phyloP scores from a whole-genome alignment of 148 eudicot species.

The Amaranthus cruentus region DNA sequence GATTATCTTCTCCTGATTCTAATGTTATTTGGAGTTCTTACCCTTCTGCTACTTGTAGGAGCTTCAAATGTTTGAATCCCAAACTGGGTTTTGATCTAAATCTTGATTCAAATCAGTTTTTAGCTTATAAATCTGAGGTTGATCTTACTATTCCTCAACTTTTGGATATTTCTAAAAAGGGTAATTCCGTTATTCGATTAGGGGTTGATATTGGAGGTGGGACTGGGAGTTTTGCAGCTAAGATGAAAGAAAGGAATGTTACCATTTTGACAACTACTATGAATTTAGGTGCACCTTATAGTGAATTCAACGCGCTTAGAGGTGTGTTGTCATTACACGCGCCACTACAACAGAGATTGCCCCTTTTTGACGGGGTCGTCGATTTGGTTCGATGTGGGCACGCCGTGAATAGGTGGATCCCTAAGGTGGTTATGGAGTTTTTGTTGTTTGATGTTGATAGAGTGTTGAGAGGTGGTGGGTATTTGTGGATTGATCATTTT shows the following conservation, averaged over 20 bases:
- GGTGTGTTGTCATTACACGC: conserved; percentile 74
- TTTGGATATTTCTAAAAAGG: conserved; percentile 30
- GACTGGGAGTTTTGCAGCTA: conserved; percentile 63
- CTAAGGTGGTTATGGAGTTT: conserved; percentile 57
- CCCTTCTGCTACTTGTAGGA: conserved; percentile 41
- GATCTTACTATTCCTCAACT: conserved; percentile 71
- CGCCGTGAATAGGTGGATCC: conserved; percentile 87
- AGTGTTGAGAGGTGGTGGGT: conserved; percentile 78
- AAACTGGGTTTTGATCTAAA: conserved; percentile 48
- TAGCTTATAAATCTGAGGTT: conserved; percentile 47
- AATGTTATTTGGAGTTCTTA: conserved; percentile 36
- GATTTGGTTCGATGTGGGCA: conserved; percentile 75
- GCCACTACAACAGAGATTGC: conserved; percentile 82
- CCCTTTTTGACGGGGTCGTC: conserved; percentile 72
- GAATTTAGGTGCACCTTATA: conserved; percentile 71
- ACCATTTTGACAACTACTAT: conserved; percentile 69
- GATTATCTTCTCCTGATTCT: conserved; percentile 37
- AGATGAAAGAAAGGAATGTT: conserved; percentile 60
- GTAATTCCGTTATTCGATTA: conserved; percentile 36
- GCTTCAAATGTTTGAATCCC: conserved; percentile 53
- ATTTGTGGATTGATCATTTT: conserved; percentile 72
- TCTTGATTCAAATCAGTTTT: conserved; percentile 18
- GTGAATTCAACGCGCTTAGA: conserved; percentile 60
- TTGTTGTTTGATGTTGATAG: conserved; percentile 78
- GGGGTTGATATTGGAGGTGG: conserved; percentile 81